Conservation (phyloP, 176 grass and related monocot species). For the Hordeum marinum region DNA sequence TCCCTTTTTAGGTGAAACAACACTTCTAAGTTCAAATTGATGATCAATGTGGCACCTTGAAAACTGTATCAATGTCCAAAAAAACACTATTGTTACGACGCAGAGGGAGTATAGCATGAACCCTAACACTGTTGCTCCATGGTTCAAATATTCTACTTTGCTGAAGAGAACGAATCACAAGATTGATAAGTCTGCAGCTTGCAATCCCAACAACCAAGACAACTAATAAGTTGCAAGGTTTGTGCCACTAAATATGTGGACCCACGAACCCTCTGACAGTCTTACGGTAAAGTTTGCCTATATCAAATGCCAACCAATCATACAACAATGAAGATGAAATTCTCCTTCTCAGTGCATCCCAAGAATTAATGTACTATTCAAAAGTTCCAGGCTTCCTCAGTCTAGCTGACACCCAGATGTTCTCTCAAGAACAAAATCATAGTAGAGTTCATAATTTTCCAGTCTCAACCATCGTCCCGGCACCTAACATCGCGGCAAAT, state of each 20-base stretch:
- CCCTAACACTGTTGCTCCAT: not conserved
- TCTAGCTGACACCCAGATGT: not conserved
- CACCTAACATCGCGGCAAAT: not conserved
- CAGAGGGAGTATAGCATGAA: not conserved
- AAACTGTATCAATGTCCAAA: not conserved
- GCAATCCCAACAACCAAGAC: not conserved
- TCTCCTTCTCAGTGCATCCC: not conserved
- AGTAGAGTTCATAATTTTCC: not conserved
- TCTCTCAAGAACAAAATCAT: not conserved
- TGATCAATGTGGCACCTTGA: not conserved
- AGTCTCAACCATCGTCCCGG: not conserved
- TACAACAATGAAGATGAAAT: not conserved
- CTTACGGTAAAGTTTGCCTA: not conserved
- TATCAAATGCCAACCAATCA: not conserved
- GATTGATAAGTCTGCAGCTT: not conserved
- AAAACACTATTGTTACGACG: not conserved
- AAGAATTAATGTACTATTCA: not conserved
- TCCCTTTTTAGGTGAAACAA: not conserved
- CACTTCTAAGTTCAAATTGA: not conserved
- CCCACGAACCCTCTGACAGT: not conserved
- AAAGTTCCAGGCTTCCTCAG: not conserved
- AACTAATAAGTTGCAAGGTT: not conserved
- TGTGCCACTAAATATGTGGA: constrained; percentile 1
- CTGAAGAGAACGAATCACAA: not conserved
- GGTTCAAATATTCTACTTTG: constrained; percentile 8